Percentiles rank a stretch among this genome's conserved stretches.
Conservation (phyloP, 2,329 filamentous ascomycete species). For the Neofusicoccum kwambonambiense region DNA sequence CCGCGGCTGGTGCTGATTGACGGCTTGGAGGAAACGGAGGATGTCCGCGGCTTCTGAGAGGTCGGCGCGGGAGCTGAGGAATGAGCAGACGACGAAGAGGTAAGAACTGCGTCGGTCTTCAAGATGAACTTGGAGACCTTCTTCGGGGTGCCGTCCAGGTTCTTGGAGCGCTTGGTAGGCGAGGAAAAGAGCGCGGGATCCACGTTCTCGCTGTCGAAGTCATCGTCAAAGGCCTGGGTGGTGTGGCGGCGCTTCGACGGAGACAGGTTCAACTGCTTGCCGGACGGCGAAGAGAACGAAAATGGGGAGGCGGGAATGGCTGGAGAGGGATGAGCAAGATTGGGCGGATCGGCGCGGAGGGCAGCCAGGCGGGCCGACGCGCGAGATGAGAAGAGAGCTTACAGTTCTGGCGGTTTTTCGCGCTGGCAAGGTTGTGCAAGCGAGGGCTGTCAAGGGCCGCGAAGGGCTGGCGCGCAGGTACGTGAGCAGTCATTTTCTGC, state of each 20-base stretch:
- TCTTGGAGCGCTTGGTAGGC: slow-evolving; percentile 55
- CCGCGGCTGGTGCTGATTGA: slow-evolving; percentile 60
- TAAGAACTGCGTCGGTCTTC: slow-evolving; percentile 26
- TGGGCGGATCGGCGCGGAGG: neutral
- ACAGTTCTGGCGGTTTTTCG: slow-evolving; percentile 74
- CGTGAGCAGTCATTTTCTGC: slow-evolving; percentile 17
- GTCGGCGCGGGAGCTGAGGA: slow-evolving; percentile 24
- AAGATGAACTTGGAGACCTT: slow-evolving; percentile 45
- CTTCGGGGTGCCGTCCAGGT: slow-evolving; percentile 33
- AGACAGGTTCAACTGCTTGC: slow-evolving; percentile 31
- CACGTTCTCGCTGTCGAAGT: slow-evolving; percentile 57
- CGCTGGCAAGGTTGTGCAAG: slow-evolving; percentile 68
- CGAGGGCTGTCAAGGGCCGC: slow-evolving; percentile 68
- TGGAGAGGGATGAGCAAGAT: slow-evolving; percentile 22
- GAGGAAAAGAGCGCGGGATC: slow-evolving; percentile 54
- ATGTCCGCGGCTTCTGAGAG: slow-evolving; percentile 36
- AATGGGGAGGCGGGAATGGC: slow-evolving; percentile 32
- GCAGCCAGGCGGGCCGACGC: neutral
- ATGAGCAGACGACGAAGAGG: slow-evolving; percentile 24
- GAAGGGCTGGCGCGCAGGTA: slow-evolving; percentile 67
- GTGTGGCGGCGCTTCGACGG: slow-evolving; percentile 48
- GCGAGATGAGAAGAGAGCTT: slow-evolving; percentile 25
- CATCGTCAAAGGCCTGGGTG: slow-evolving; percentile 44
- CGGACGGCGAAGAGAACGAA: slow-evolving; percentile 24
- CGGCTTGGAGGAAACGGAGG: slow-evolving; percentile 42